phyloP scores from a whole-genome alignment of 2,329 filamentous ascomycete species.

The Apiospora rasikravindrae region DNA sequence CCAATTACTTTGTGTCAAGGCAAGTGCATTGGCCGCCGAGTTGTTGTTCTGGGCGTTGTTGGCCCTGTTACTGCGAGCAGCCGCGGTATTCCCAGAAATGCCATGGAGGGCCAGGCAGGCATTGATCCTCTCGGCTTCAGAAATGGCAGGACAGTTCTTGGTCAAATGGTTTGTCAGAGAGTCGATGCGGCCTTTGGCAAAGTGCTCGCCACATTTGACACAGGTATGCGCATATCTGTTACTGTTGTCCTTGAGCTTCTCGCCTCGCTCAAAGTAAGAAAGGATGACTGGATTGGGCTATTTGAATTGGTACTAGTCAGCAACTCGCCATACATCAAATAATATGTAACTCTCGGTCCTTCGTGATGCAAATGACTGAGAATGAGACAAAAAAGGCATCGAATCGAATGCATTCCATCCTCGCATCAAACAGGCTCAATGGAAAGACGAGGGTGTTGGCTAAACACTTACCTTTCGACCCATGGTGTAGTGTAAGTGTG shows the following conservation, averaged over 20 bases:
- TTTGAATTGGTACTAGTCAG: constrained; percentile 3
- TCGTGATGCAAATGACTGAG: not conserved
- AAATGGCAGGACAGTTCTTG: constrained; percentile 84
- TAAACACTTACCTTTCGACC: constrained; percentile 13
- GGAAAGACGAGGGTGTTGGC: not conserved
- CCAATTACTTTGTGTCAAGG: constrained; percentile 57
- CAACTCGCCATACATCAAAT: not conserved
- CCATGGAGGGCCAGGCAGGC: constrained; percentile 76
- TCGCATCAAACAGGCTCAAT: not conserved
- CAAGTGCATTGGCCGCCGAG: constrained; percentile 19
- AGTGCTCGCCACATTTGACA: constrained; percentile 78
- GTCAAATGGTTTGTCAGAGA: constrained; percentile 80
- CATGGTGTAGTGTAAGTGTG: constrained; percentile 1
- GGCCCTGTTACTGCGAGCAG: constrained; percentile 19
- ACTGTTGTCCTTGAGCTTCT: constrained; percentile 86
- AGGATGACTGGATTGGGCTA: constrained; percentile 63
- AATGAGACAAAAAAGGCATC: not conserved
- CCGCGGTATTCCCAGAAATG: constrained; percentile 43
- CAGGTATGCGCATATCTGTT: constrained; percentile 80
- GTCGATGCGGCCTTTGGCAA: constrained; percentile 88
- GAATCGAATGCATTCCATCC: not conserved
- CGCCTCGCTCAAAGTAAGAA: constrained; percentile 86
- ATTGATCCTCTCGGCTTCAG: constrained; percentile 75
- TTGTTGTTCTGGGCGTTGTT: constrained; percentile 15
- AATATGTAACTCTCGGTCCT: not conserved